phyloP scores from a whole-genome alignment of 2,329 filamentous ascomycete species.

The Botrytis sinoallii region DNA sequence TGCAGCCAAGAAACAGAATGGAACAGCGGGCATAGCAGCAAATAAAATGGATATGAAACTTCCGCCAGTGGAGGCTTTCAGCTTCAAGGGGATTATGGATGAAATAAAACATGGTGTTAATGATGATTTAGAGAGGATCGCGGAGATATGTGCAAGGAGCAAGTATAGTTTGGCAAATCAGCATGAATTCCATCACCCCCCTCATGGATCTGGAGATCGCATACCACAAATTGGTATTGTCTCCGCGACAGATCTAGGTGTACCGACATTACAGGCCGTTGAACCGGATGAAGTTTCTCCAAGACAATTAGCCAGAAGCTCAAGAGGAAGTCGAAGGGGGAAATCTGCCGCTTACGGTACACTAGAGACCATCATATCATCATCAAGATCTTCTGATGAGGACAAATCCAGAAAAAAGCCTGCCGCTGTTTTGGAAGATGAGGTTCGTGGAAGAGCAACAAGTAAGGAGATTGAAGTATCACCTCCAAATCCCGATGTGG shows the following conservation, averaged over 20 bases:
- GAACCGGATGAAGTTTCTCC: constrained; percentile 54
- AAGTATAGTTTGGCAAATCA: constrained; percentile 64
- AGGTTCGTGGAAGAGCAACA: constrained; percentile 50
- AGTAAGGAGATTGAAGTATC: constrained; percentile 36
- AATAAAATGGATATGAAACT: constrained; percentile 44
- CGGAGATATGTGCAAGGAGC: constrained; percentile 64
- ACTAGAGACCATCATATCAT: constrained; percentile 65
- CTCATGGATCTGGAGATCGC: constrained; percentile 55
- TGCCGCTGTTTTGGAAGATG: constrained; percentile 53
- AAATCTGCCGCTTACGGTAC: constrained; percentile 53
- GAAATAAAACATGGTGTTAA: constrained; percentile 51
- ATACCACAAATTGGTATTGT: constrained; percentile 40
- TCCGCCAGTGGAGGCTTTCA: constrained; percentile 61
- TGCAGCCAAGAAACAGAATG: constrained; percentile 33
- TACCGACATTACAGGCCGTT: constrained; percentile 56
- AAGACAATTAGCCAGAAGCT: constrained; percentile 27
- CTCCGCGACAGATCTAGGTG: constrained; percentile 38
- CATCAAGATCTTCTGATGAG: constrained; percentile 61
- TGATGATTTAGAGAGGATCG: constrained; percentile 61
- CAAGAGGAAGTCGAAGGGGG: constrained; percentile 31
- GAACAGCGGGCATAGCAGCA: constrained; percentile 25
- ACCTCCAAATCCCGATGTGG: constrained; percentile 14
- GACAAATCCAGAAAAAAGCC: constrained; percentile 56
- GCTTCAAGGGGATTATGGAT: constrained; percentile 62
- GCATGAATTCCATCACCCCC: constrained; percentile 62